Conservation (phyloP, 163 green algal genomes). For the Chlorella variabilis region DNA sequence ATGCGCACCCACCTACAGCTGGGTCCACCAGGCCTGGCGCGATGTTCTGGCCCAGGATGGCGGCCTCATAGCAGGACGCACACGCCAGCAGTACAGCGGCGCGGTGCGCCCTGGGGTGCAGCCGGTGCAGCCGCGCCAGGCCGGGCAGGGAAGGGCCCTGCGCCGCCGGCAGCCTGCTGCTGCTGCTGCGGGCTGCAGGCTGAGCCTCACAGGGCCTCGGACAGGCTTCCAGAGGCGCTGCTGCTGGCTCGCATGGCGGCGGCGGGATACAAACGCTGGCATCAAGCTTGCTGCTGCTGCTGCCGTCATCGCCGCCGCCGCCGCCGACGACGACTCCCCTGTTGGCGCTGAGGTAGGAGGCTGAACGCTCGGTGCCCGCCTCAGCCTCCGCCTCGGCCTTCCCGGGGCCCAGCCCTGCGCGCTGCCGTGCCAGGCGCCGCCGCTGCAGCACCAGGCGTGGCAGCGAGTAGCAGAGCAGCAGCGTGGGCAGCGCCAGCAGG, state of each 20-base stretch:
- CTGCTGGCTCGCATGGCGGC: not conserved
- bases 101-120: not conserved
- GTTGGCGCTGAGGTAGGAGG: too few species aligned
- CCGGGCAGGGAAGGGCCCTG: not conserved
- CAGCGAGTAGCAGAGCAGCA: conserved; percentile 23
- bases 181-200: not conserved
- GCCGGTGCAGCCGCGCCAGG: not conserved
- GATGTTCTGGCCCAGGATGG: conserved; percentile 13
- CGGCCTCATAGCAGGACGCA: not conserved
- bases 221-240: not conserved
- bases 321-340: too few species aligned
- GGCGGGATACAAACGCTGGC: not conserved
- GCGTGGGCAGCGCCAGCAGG: conserved; percentile 9
- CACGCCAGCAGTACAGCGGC: conserved; percentile 6
- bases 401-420: too few species aligned
- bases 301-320: not conserved
- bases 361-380: too few species aligned
- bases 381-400: too few species aligned
- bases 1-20: not conserved
- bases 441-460: not conserved
- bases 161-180: not conserved
- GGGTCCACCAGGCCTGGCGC: conserved; percentile 1
- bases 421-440: too few species aligned
- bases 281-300: not conserved
- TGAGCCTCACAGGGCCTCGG: not conserved